Conservation (phyloP, 169 alveolate genomes). For the Perkinsus marinus region DNA sequence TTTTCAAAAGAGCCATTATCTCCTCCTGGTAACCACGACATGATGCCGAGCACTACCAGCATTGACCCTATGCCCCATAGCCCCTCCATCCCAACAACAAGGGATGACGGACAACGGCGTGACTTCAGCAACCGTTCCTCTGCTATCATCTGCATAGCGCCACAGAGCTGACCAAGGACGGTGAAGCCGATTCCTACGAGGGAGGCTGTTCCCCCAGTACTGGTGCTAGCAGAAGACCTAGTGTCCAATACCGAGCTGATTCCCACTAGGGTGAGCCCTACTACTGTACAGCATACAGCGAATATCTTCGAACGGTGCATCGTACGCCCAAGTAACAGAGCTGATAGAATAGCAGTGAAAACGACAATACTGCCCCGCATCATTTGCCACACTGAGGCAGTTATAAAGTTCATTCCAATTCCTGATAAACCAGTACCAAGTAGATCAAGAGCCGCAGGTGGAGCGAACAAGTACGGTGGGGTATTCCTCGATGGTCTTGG, state of each 20-base stretch:
- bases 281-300: neutral
- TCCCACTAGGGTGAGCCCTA: neutral
- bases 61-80: neutral
- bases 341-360: neutral
- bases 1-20: neutral
- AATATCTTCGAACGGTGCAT: neutral
- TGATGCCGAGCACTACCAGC: neutral
- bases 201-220: neutral
- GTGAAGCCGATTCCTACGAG: neutral
- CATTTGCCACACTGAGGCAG: slow-evolving; percentile 7
- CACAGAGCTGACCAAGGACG: neutral
- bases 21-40: neutral
- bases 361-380: neutral
- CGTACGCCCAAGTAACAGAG: neutral
- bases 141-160: neutral
- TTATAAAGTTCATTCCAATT: neutral
- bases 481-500: neutral
- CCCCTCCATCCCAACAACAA: neutral
- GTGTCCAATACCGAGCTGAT: neutral
- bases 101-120: neutral
- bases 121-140: slow-evolving; percentile 1
- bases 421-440: neutral
- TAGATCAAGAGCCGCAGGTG: neutral
- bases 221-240: neutral
- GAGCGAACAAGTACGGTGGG: neutral